Base-by-base conservation (phyloP, 2,329 filamentous ascomycete genomes). In the Venturia asperata region DNA sequence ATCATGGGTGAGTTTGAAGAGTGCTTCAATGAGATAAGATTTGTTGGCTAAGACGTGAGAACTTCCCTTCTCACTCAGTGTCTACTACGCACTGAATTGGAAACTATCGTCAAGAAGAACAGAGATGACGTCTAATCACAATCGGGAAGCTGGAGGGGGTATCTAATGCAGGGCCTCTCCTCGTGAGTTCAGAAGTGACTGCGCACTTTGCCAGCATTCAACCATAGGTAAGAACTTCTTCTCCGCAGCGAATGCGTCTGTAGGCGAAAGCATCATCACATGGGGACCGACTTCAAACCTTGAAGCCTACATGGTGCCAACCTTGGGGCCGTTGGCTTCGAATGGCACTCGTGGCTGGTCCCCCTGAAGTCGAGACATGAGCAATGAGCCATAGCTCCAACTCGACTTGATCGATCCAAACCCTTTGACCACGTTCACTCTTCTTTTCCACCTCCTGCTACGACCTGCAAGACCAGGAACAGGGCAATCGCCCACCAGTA, bases 401-500 rank as follows among this genome's bases (percentile, higher is more conserved):
- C 11, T 27, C 10, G 47, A 27, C 47, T 27, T 17, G 10, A 27
- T 27, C n/a, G 3, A 58, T 7, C 17, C 17, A 58, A 58, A 37
- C 27, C 37, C 15, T 58, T 58, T 58, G 30, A 58, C 52, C 52
- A 58, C 52, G n/a, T 63, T 39, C 45, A 58, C 30, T 67, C 70
- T 66, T 74, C 70, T 66, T 71, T 69, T 67, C 71, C 68, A 61
- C 79, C 78, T 63, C 76, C 74, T 61, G 77, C 75, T 5, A 77
- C 75, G 11, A 82, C 67, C 68, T 82, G 79, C 19, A 82, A 70
- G 6, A 80, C 67, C 27, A 82, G 52, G 71, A 81, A 81, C 13
- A 80, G 68, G 2, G 72, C 78, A 69, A 82, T 75, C 6, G 75
- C 77, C 79, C 79, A 82, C 80, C 80, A 82, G 68, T 81, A 82